These are phyloP conservation scores for Mesembryanthemum crystallinum DNA, from an alignment of 148 eudicot genomes.

Conservation along the genomic window DNA sequence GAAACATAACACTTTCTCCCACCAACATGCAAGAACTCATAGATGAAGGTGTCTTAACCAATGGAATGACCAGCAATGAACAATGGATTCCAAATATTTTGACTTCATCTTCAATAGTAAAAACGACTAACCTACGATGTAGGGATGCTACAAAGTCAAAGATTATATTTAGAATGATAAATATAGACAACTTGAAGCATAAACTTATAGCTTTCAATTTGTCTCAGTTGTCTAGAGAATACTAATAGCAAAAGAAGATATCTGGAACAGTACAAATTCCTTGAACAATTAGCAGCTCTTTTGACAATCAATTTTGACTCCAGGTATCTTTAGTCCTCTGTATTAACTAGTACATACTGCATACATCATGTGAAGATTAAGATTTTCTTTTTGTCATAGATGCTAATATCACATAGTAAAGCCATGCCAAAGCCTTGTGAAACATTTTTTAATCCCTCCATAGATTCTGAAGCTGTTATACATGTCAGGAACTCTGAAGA, in stretches of 20 bases:
- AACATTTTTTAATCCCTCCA: not conserved
- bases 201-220: conserved; percentile 1
- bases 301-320: not conserved
- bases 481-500: not conserved
- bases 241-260: not conserved
- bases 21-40: not conserved
- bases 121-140: not conserved
- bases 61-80: not conserved
- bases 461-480: not conserved
- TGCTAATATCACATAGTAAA: not conserved
- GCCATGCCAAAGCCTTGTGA: not conserved
- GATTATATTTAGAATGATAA: not conserved
- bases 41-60: not conserved
- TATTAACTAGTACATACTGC: not conserved
- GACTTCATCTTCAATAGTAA: not conserved
- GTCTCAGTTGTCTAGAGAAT: not conserved
- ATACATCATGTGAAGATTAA: not conserved
- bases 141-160: not conserved
- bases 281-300: not conserved
- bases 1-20: not conserved
- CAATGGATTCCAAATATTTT: not conserved
- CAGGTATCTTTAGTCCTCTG: not conserved
- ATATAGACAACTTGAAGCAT: not conserved
- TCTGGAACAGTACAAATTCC: not conserved
- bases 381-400: not conserved